phyloP scores from a whole-genome alignment of 495 filamentous ascomycete species.

The Lasiosphaeris hirsuta region DNA sequence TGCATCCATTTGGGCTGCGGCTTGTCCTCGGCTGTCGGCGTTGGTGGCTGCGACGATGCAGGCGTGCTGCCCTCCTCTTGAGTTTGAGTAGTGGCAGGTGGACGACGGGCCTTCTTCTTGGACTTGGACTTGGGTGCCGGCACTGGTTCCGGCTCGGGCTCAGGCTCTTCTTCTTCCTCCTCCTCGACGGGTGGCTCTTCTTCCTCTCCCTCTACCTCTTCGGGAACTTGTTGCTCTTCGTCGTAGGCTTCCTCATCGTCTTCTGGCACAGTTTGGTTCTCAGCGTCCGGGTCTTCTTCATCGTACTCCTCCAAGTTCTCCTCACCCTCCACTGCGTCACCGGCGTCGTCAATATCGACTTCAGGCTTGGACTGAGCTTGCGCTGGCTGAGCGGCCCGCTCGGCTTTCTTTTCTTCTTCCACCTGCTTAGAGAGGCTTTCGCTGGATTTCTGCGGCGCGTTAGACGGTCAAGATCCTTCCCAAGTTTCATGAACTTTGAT shows the following conservation, averaged over 20 bases:
- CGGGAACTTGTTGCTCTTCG: neutral
- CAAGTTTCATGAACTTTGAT: neutral
- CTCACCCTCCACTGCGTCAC: slow-evolving; percentile 13
- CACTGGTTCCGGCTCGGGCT: slow-evolving; percentile 9
- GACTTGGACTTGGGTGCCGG: slow-evolving; percentile 5
- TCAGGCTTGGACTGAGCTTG: slow-evolving; percentile 14
- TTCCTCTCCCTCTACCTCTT: neutral
- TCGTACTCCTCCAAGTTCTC: slow-evolving; percentile 22
- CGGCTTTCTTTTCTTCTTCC: slow-evolving; percentile 17
- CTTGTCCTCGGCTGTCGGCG: slow-evolving; percentile 31
- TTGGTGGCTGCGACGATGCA: slow-evolving; percentile 29
- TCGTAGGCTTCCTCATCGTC: slow-evolving; percentile 17
- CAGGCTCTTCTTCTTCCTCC: slow-evolving; percentile 22
- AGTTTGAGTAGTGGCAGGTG: neutral
- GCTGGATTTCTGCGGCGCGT: slow-evolving; percentile 10
- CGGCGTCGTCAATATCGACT: slow-evolving; percentile 8
- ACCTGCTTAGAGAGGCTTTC: slow-evolving; percentile 17
- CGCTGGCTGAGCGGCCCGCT: slow-evolving; percentile 11
- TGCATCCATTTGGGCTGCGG: slow-evolving; percentile 37
- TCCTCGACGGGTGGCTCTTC: slow-evolving; percentile 1
- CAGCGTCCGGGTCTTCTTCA: slow-evolving; percentile 24
- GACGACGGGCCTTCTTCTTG: slow-evolving; percentile 4
- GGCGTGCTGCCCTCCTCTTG: slow-evolving; percentile 20
- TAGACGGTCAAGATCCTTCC: neutral
- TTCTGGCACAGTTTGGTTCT: slow-evolving; percentile 20